phyloP scores from a whole-genome alignment of 2,329 filamentous ascomycete genomes.

The Trichoderma atrobrunneum region DNA sequence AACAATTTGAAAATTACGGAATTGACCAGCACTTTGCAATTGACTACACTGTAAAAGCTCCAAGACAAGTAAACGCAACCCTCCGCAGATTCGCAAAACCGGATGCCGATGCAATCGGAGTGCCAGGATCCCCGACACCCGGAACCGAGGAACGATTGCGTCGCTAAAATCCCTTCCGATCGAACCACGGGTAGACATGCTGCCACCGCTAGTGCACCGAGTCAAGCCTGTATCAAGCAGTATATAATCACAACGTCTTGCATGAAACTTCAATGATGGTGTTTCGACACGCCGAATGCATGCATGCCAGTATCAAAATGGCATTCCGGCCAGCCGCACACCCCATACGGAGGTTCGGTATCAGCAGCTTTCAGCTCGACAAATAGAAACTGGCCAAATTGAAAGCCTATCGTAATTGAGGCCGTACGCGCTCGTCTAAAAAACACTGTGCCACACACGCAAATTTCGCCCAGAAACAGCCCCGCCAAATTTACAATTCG shows the following conservation, averaged over 20 bases:
- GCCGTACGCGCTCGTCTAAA: not conserved
- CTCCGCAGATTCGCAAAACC: not conserved
- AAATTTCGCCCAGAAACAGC: not conserved
- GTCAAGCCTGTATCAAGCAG: not conserved
- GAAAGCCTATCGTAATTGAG: constrained; percentile 21
- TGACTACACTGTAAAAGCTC: not conserved
- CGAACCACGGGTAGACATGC: not conserved
- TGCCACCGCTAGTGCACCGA: not conserved
- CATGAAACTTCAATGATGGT: not conserved
- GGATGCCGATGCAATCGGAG: not conserved
- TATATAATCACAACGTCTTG: not conserved
- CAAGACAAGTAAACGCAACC: not conserved
- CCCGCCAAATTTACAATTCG: constrained; percentile 26
- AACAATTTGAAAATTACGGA: too few relatives aligned
- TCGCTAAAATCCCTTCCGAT: not conserved
- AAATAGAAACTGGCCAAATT: constrained; percentile 27
- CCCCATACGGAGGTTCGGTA: not conserved
- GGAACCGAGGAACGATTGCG: not conserved
- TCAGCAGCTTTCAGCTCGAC: constrained; percentile 15
- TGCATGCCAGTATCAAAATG: not conserved
- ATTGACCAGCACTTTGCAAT: too few relatives aligned
- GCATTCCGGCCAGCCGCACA: not conserved
- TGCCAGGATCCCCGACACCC: not conserved
- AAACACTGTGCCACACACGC: constrained; percentile 24
- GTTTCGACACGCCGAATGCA: not conserved